Percentiles rank a stretch among this genome's conserved stretches.
Conservation (phyloP, 1,284 basidiomycete species). For the Ceratorhiza oryzae-sativae region DNA sequence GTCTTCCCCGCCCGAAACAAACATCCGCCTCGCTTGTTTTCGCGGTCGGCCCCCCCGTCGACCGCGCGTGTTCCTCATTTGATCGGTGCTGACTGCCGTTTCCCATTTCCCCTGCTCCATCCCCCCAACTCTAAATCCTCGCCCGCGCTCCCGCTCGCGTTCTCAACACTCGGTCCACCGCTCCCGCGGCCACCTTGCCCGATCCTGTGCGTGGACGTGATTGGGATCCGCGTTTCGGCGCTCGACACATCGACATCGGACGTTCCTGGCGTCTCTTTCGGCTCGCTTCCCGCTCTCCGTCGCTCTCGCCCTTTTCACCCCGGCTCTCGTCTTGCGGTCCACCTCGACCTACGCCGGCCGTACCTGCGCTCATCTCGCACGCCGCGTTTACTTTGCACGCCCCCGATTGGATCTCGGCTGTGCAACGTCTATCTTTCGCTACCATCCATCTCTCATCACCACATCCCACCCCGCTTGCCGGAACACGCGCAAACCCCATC, state of each 20-base stretch:
- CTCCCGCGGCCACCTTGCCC: neutral
- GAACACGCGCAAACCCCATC: neutral
- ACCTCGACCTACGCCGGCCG: neutral
- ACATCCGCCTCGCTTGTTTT: conserved; percentile 3
- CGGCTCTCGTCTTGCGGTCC: conserved; percentile 17
- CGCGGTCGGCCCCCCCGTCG: neutral
- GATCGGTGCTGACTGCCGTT: conserved; percentile 26
- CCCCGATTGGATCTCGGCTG: conserved; percentile 6
- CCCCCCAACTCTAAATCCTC: conserved; percentile 2
- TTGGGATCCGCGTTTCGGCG: conserved; percentile 4
- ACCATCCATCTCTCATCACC: neutral
- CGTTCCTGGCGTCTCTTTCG: conserved; percentile 24
- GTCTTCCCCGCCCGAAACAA: neutral
- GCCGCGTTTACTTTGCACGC: neutral
- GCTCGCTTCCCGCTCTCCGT: neutral
- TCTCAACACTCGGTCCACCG: neutral
- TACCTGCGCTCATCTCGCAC: conserved; percentile 9
- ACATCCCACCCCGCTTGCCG: neutral
- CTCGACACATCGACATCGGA: conserved; percentile 15
- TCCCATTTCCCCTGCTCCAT: neutral
- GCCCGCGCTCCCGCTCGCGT: neutral
- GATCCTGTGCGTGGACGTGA: conserved; percentile 7
- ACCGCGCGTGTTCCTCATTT: conserved; percentile 10
- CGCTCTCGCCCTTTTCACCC: neutral
- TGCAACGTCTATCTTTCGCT: neutral